Percentiles rank a stretch among this genome's conserved stretches.
These are phyloP conservation scores for Alternaria alternata DNA, from an alignment of 2,329 filamentous ascomycete species.

Conservation along the genomic window DNA sequence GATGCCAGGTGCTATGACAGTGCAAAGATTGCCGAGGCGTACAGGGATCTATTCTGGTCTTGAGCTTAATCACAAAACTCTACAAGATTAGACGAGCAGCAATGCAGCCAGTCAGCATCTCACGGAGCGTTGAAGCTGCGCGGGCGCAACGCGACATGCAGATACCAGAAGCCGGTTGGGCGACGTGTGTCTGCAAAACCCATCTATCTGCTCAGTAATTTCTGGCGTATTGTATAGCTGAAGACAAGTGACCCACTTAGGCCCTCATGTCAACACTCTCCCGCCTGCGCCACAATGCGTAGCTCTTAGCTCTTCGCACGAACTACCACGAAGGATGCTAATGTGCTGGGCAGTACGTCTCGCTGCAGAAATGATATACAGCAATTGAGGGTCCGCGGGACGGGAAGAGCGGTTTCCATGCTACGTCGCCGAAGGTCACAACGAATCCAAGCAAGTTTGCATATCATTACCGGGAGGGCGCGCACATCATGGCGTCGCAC, in stretches of 20 bases:
- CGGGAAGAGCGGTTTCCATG: slow-evolving; percentile 14
- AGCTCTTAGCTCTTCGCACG: slow-evolving; percentile 2
- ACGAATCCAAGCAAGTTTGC: slow-evolving; percentile 21
- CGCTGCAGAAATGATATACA: slow-evolving; percentile 17
- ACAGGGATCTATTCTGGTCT: slow-evolving; percentile 15
- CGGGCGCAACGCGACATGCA: slow-evolving; percentile 1
- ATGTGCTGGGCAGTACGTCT: slow-evolving; percentile 7
- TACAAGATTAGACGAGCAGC: slow-evolving; percentile 33
- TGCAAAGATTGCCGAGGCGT: slow-evolving; percentile 13
- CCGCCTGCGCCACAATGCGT: slow-evolving; percentile 6
- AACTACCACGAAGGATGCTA: slow-evolving; percentile 4
- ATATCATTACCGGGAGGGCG: slow-evolving; percentile 24
- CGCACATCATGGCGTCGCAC: slow-evolving; percentile 20
- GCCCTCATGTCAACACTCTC: not conserved
- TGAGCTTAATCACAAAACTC: slow-evolving; percentile 14
- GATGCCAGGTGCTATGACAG: not conserved
- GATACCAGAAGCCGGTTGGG: not conserved
- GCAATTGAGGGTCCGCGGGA: slow-evolving; percentile 10
- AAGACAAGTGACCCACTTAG: not conserved
- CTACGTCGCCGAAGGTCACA: slow-evolving; percentile 25
- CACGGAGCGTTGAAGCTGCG: slow-evolving; percentile 8
- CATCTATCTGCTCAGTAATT: not conserved
- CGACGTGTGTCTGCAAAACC: not conserved
- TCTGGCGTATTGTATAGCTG: not conserved
- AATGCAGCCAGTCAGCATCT: slow-evolving; percentile 22